Evolutionary conservation across 352 stramenopile genomes (phyloP), one percentile per base, ranked within the genome.

Genomic region (Globisporangium nunn): DNA sequence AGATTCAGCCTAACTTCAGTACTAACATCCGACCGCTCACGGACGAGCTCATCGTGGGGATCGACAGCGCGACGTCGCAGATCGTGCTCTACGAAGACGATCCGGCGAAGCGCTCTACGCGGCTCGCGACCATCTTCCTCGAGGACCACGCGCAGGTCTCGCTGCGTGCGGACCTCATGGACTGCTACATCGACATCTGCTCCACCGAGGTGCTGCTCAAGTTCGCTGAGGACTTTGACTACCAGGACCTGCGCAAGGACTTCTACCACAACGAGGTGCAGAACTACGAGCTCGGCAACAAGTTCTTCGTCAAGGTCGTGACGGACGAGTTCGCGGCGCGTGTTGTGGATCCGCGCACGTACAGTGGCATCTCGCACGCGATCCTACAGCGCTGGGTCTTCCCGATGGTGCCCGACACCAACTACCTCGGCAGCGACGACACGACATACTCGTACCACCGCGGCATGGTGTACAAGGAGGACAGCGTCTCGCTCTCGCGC

Each of bases 201-300:
- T 98, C 93, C 55, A 90, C 95, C 6, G 97, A 99, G 62, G 95
- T 99, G 45, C 71, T 99, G 49, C 84, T 98, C 30, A 93, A 98
- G 66, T 98, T 99, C 56, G 85, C 82, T 28, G 97, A 99, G 65
- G 96, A 99, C 68, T 99, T 99, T 70, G 97, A 99, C 68, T 99
- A 99, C 64, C 82, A 98, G 56, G 87, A 99, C 51, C 78, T 98
- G 59, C 74, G 96, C 28, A 65, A 71, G 1, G 88, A 99, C 64
- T 99, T 99, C 73, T 80, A 99, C 52, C 78, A 91, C 45, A 98
- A 99, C 62, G 96, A 97, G 62, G 96, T 98, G 45, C 91, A 97
- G 39, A 98, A 99, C 77, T 96, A 97, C 68, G 96, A 99, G 58
- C 75, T 99, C 45, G 96, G 97, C 63, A 98, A 98, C 53, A 95